These are phyloP conservation scores for Bothriochloa decipiens DNA, from an alignment of 176 grass and related monocot species.

Conservation along the genomic window DNA sequence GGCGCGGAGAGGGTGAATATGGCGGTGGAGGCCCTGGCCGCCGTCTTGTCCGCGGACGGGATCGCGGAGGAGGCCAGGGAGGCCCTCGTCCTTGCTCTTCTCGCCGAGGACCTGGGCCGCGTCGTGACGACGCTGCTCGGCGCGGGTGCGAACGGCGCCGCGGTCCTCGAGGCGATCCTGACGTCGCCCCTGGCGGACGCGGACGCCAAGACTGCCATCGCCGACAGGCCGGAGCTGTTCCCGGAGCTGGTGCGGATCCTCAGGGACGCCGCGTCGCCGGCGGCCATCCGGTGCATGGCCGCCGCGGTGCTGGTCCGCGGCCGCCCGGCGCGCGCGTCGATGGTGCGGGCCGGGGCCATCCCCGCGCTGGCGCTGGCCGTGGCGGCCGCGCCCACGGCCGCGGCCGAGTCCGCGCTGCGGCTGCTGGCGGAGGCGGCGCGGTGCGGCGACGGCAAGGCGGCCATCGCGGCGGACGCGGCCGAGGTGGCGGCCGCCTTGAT, in stretches of 20 bases:
- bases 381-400: constrained; percentile 55
- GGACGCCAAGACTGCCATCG: constrained; percentile 56
- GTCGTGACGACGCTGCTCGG: constrained; percentile 53
- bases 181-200: constrained; percentile 55
- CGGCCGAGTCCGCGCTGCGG: constrained; percentile 60
- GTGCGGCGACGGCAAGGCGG: constrained; percentile 69
- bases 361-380: constrained; percentile 55
- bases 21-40: constrained; percentile 56
- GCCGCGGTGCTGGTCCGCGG: constrained; percentile 52
- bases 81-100: constrained; percentile 35
- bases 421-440: constrained; percentile 61
- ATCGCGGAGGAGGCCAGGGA: constrained; percentile 56
- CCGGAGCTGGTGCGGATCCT: constrained; percentile 69
- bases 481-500: constrained; percentile 64
- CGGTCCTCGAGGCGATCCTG: constrained; percentile 65
- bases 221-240: constrained; percentile 65
- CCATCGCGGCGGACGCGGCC: constrained; percentile 54
- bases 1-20: constrained; percentile 11
- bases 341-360: constrained; percentile 66
- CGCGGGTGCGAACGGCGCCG: constrained; percentile 36
- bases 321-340: constrained; percentile 50
- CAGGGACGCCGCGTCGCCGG: constrained; percentile 46
- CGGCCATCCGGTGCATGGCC: constrained; percentile 67
- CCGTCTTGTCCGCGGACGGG: constrained; percentile 44
- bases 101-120: constrained; percentile 46